Percentiles rank a stretch among this genome's conserved stretches.
Evolutionary conservation across 371 early-diverging fungal species (phyloP).

Genomic region (Saksenaea oblongispora): DNA sequence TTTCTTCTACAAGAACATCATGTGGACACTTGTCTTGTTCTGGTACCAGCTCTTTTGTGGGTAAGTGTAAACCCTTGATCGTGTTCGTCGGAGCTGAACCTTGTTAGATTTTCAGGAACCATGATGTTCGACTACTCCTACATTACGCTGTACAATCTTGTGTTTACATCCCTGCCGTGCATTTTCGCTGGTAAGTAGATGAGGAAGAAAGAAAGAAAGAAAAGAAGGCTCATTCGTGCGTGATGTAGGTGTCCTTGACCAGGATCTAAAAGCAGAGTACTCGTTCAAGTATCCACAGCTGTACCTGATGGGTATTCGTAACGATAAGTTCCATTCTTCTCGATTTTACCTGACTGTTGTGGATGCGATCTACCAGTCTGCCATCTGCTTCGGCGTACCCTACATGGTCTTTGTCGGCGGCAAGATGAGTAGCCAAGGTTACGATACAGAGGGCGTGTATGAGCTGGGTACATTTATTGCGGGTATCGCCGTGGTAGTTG

Average conservation of each 20-base stretch:
- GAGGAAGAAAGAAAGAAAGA: neutral
- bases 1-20: constrained; percentile 82
- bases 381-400: constrained; percentile 79
- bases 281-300: constrained; percentile 84
- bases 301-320: constrained; percentile 85
- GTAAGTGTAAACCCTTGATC: constrained; percentile 43
- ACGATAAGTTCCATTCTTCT: constrained; percentile 78
- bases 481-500: constrained; percentile 74
- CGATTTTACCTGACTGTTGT: constrained; percentile 84
- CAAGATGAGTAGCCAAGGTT: constrained; percentile 55
- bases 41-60: constrained; percentile 83
- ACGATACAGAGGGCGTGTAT: constrained; percentile 64
- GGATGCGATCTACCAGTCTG: constrained; percentile 91
- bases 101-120: constrained; percentile 46
- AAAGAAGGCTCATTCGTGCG: neutral
- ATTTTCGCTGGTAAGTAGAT: constrained; percentile 52
- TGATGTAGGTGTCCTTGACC: constrained; percentile 77
- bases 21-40: constrained; percentile 77
- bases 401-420: constrained; percentile 55
- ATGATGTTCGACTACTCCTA: constrained; percentile 85
- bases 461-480: constrained; percentile 84
- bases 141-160: constrained; percentile 75
- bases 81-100: constrained; percentile 30
- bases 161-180: constrained; percentile 76
- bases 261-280: constrained; percentile 80